Percentiles rank a stretch among this genome's conserved stretches.
phyloP scores from a whole-genome alignment of 2,329 filamentous ascomycete species.

The Exophiala lecanii-corni region DNA sequence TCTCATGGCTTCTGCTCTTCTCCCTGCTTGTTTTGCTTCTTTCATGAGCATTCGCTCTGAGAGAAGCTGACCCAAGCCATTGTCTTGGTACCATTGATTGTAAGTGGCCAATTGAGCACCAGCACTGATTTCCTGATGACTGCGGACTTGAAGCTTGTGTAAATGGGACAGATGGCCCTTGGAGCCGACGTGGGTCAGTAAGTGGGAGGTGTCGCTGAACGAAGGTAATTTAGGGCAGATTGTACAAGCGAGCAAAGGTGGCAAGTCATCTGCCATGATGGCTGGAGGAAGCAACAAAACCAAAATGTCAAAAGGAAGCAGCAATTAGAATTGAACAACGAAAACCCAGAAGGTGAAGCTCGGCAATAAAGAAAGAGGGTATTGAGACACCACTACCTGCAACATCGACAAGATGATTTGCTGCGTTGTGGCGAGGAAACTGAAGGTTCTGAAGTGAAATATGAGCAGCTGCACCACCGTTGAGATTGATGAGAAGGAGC shows the following conservation, averaged over 20 bases:
- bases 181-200: slow-evolving; percentile 86
- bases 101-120: slow-evolving; percentile 61
- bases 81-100: slow-evolving; percentile 70
- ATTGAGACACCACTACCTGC: slow-evolving; percentile 9
- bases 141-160: slow-evolving; percentile 73
- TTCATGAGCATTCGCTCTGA: slow-evolving; percentile 74
- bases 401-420: slow-evolving; percentile 16
- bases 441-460: too few relatives aligned
- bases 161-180: slow-evolving; percentile 85
- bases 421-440: too few relatives aligned
- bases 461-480: slow-evolving; percentile 22
- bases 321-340: background rate
- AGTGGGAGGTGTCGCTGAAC: slow-evolving; percentile 87
- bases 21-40: slow-evolving; percentile 57
- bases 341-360: slow-evolving; percentile 8
- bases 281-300: slow-evolving; percentile 16
- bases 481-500: background rate
- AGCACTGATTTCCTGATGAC: slow-evolving; percentile 63
- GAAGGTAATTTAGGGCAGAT: slow-evolving; percentile 74
- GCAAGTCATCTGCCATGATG: slow-evolving; percentile 31
- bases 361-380: slow-evolving; percentile 11
- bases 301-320: slow-evolving; percentile 25
- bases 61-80: slow-evolving; percentile 68
- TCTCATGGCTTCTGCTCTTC: slow-evolving; percentile 9
- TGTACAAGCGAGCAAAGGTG: slow-evolving; percentile 69